A percentile compares a stretch with the other conserved stretches of the same genome.
Conservation (phyloP, 2,329 filamentous ascomycete genomes). For the Bipolaris cookei region DNA sequence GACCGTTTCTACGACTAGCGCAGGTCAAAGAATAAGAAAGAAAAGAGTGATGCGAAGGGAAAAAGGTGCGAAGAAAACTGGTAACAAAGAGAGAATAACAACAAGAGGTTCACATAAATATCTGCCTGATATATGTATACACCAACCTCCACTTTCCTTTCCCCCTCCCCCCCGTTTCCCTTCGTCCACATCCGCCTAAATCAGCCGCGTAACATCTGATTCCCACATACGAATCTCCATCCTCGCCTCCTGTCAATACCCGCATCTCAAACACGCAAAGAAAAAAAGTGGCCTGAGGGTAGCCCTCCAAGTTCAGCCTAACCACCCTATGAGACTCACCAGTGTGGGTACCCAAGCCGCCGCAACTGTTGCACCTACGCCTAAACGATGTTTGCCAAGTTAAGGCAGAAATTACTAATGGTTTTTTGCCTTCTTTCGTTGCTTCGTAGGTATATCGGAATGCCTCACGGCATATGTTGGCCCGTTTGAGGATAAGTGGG, state of each 20-base stretch:
- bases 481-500: slow-evolving; percentile 37
- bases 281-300: slow-evolving; percentile 7
- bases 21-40: slow-evolving; percentile 12
- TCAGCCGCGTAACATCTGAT: slow-evolving; percentile 5
- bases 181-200: background rate
- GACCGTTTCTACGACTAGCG: slow-evolving; percentile 35
- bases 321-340: slow-evolving; percentile 21
- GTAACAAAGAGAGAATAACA: background rate
- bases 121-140: background rate
- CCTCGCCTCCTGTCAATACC: background rate
- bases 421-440: too few relatives aligned
- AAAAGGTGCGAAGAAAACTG: slow-evolving; percentile 4
- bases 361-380: slow-evolving; percentile 13
- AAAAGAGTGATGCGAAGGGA: slow-evolving; percentile 27
- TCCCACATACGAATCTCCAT: slow-evolving; percentile 5
- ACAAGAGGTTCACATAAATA: slow-evolving; percentile 5
- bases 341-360: slow-evolving; percentile 22
- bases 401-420: too few relatives aligned
- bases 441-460: background rate
- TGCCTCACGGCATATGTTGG: slow-evolving; percentile 18
- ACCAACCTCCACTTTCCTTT: background rate
- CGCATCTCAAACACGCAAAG: slow-evolving; percentile 9
- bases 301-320: slow-evolving; percentile 18
- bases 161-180: background rate
- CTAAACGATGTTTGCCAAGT: slow-evolving; percentile 20